phyloP scores from a whole-genome alignment of 1,139 yeast genomes.

The Blastobotrys persicus region DNA sequence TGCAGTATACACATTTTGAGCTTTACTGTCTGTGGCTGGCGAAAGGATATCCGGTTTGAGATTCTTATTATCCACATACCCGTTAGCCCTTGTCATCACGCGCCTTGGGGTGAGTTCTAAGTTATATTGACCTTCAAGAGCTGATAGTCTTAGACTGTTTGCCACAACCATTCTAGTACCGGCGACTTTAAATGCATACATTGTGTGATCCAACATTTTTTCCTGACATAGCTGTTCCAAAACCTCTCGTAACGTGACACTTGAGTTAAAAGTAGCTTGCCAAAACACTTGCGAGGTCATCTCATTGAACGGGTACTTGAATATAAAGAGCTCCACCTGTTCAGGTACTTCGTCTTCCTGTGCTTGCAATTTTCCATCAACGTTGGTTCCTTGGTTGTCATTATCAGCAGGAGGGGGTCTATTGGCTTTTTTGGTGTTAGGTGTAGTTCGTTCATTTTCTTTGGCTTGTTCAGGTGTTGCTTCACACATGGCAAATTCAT shows the following conservation, averaged over 20 bases:
- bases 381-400: background rate
- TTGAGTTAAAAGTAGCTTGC: conserved; percentile 26
- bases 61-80: conserved; percentile 23
- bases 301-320: conserved; percentile 38
- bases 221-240: conserved; percentile 37
- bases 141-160: conserved; percentile 19
- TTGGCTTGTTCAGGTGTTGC: conserved; percentile 39
- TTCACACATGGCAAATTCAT: conserved; percentile 45
- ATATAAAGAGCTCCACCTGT: conserved; percentile 27
- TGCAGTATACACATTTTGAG: conserved; percentile 18
- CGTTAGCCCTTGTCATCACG: conserved; percentile 31
- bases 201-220: conserved; percentile 35
- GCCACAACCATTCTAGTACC: conserved; percentile 28
- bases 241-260: conserved; percentile 29
- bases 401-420: background rate
- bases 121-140: conserved; percentile 27
- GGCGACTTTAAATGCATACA: conserved; percentile 37
- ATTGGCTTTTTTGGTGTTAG: conserved; percentile 25
- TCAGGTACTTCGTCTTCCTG: conserved; percentile 13
- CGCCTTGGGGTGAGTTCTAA: conserved; percentile 35
- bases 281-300: conserved; percentile 35
- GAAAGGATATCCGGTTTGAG: background rate
- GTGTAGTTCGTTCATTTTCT: conserved; percentile 38
- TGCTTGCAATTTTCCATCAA: conserved; percentile 9
- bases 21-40: conserved; percentile 1